These are phyloP conservation scores for Saturnispora dispora DNA, from an alignment of 805 yeast genomes.

Conservation along the genomic window DNA sequence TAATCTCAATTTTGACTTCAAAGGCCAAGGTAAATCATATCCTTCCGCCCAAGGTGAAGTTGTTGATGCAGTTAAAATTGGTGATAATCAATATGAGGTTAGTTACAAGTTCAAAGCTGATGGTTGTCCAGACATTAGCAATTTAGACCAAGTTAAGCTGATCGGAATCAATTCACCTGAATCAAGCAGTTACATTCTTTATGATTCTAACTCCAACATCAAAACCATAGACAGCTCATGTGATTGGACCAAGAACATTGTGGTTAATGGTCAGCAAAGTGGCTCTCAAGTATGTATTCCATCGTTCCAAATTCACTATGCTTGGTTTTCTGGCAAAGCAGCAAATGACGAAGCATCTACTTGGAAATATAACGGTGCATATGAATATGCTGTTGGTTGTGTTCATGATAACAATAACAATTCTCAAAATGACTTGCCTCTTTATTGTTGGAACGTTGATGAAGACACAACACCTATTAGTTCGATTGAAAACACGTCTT, in stretches of 20 bases:
- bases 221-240: slow-evolving; percentile 18
- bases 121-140: slow-evolving; percentile 10
- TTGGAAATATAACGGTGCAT: slow-evolving; percentile 14
- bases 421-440: slow-evolving; percentile 23
- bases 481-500: not conserved
- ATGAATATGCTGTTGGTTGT: slow-evolving; percentile 24
- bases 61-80: slow-evolving; percentile 10
- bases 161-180: slow-evolving; percentile 25
- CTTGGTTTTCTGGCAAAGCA: slow-evolving; percentile 24
- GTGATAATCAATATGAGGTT: slow-evolving; percentile 12
- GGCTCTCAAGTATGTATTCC: slow-evolving; percentile 18
- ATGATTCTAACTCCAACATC: slow-evolving; percentile 19
- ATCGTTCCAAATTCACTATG: slow-evolving; percentile 25
- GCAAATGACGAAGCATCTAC: slow-evolving; percentile 5
- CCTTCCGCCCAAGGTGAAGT: slow-evolving; percentile 15
- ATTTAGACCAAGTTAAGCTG: slow-evolving; percentile 22
- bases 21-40: slow-evolving; percentile 8
- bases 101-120: slow-evolving; percentile 12
- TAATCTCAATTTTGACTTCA: slow-evolving; percentile 12
- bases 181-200: slow-evolving; percentile 16
- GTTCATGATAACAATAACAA: slow-evolving; percentile 21
- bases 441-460: slow-evolving; percentile 16
- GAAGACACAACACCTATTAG: not conserved
- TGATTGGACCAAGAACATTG: slow-evolving; percentile 23
- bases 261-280: slow-evolving; percentile 16